phyloP scores from a whole-genome alignment of 768 basidiomycete species.

The Clitopilus hobsonii region DNA sequence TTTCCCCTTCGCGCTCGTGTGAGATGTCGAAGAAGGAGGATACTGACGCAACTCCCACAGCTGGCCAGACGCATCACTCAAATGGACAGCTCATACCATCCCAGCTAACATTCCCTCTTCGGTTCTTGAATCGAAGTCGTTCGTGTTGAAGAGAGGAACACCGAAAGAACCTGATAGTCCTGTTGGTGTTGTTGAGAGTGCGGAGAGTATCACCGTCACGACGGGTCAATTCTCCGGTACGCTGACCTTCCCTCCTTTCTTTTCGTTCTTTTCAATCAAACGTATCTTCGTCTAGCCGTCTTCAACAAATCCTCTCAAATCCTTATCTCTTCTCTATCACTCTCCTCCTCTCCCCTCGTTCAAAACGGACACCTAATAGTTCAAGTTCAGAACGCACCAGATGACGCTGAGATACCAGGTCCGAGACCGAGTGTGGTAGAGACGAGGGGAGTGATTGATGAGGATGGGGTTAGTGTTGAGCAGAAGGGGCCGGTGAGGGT shows the following conservation, averaged over 20 bases:
- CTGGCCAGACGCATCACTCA: slow-evolving; percentile 34
- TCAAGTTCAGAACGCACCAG: slow-evolving; percentile 27
- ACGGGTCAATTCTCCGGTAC: slow-evolving; percentile 29
- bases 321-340: slow-evolving; percentile 24
- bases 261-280: neutral
- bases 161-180: slow-evolving; percentile 26
- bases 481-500: slow-evolving; percentile 31
- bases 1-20: neutral
- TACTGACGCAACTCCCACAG: slow-evolving; percentile 13
- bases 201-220: slow-evolving; percentile 20
- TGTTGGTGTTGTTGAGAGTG: slow-evolving; percentile 22
- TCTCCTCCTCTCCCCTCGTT: slow-evolving; percentile 22
- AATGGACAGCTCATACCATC: slow-evolving; percentile 35
- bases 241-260: neutral
- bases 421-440: slow-evolving; percentile 16
- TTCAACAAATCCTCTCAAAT: slow-evolving; percentile 27
- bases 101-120: slow-evolving; percentile 19
- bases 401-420: slow-evolving; percentile 25
- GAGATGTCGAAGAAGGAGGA: neutral
- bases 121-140: slow-evolving; percentile 17
- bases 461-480: slow-evolving; percentile 25
- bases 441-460: slow-evolving; percentile 21
- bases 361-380: slow-evolving; percentile 25
- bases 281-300: slow-evolving; percentile 12
- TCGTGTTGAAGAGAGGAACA: slow-evolving; percentile 23